These are phyloP conservation scores for Trebouxia sp. DNA, from an alignment of 139 green algal genomes.

Conservation along the genomic window DNA sequence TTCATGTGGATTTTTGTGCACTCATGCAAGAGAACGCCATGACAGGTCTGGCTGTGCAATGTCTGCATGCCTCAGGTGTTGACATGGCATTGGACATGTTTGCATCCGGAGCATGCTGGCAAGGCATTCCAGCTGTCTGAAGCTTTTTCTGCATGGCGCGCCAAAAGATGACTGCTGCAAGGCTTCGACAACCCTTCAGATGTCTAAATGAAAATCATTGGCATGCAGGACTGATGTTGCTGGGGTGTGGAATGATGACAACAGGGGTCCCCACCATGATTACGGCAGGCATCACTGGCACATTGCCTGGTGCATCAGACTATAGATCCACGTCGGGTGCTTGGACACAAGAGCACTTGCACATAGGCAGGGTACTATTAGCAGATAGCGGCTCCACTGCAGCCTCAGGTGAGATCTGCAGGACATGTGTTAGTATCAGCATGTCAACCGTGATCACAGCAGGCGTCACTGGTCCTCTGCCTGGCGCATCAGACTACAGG, in stretches of 20 bases:
- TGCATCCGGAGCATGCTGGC: no score
- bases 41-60: no score
- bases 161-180: not conserved
- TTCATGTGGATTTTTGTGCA: no score
- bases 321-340: not conserved
- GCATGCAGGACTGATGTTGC: not conserved
- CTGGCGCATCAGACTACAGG: no score
- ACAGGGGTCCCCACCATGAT: conserved; percentile 12
- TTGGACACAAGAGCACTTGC: not conserved
- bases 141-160: no score
- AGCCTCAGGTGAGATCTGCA: not conserved
- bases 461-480: not conserved
- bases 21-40: no score
- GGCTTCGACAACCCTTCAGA: no score
- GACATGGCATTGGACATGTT: no score
- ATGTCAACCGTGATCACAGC: not conserved
- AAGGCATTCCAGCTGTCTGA: no score
- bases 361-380: not conserved
- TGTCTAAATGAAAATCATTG: no score
- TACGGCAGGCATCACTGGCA: not conserved
- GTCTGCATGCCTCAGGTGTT: no score
- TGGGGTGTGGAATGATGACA: conserved; percentile 16
- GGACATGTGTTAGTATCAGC: not conserved
- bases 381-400: not conserved
- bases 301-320: not conserved